Evolutionary conservation across 2,329 filamentous ascomycete species (phyloP), one percentile per base, ranked within the genome.

Genomic region (Fusarium sp.): DNA sequence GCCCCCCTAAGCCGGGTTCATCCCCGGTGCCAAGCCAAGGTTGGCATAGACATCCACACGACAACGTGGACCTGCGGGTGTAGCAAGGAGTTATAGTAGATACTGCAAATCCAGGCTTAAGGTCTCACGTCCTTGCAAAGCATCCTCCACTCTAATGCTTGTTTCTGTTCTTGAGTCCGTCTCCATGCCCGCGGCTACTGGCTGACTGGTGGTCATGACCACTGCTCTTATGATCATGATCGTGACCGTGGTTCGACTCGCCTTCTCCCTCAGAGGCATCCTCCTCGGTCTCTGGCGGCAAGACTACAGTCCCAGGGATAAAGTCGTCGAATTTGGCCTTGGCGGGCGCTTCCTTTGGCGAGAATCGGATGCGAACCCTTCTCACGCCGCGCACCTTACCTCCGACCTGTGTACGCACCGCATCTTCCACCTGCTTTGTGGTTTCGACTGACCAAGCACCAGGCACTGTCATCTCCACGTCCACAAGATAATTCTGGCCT

Each of bases 401-500:
- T 27, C 92, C 93, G 25, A 97, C 86, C 57, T 85, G 85, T 44
- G 89, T 85, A 62, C 96, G 88, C 35, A 98, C 85, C 4, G 84
- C 81, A 35, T 91, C 87, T 78, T 99, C 96, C 15, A 97, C 83
- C 17, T 85, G 81, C 37, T 88, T 84, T 9, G 90, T 87, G 55
- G 91, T 87, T 53, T 89, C 87, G 7, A 99, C 82, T 0, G 91
- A 91, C 91, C 92, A 97, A 33, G 83, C 82, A 22, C 85, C 86
- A 0, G 95, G 93, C 17, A 96, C 92, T 3, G 88, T 91, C 64
- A 98, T 81, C 78, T 97, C 94, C 9, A 99, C 79, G 72, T 98
- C 96, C 72, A 98, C 90, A 30, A 98, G 84, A 77, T 96, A 97
- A 81, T 97, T 99, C 79, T 97, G 96, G 30, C 96, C 96, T 5